Evolutionary conservation across 2,329 filamentous ascomycete genomes (phyloP).

Genomic region (Curvularia lunata): DNA sequence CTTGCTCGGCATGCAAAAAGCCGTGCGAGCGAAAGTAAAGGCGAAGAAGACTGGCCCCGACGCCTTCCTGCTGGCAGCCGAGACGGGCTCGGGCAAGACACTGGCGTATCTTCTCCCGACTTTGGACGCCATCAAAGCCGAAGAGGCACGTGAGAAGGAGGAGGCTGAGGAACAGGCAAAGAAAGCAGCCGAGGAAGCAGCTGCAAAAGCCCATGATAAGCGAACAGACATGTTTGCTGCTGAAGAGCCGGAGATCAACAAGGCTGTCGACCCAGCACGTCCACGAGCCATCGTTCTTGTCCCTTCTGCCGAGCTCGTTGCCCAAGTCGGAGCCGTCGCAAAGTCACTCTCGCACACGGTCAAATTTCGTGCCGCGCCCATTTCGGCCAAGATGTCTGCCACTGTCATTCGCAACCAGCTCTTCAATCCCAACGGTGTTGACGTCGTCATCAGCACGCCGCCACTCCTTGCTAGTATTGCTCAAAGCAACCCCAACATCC

Average conservation of each 20-base stretch:
- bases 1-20: conserved; percentile 66
- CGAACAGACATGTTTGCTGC: conserved; percentile 65
- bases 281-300: conserved; percentile 86
- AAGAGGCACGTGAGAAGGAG: conserved; percentile 61
- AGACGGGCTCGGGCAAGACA: conserved; percentile 97
- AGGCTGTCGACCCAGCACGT: conserved; percentile 74
- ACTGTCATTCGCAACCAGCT: conserved; percentile 83
- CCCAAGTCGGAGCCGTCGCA: conserved; percentile 80
- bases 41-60: conserved; percentile 55
- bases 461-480: conserved; percentile 89
- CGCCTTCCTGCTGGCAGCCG: conserved; percentile 84
- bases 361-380: conserved; percentile 84
- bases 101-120: conserved; percentile 87
- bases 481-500: conserved; percentile 85
- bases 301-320: conserved; percentile 88
- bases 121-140: conserved; percentile 82
- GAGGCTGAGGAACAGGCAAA: conserved; percentile 56
- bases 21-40: conserved; percentile 36
- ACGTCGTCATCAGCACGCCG: conserved; percentile 85
- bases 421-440: conserved; percentile 80
- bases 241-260: conserved; percentile 60
- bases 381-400: conserved; percentile 78
- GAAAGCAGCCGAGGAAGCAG: conserved; percentile 60
- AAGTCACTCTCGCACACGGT: conserved; percentile 83
- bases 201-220: conserved; percentile 34